Percentiles rank a stretch among this genome's conserved stretches.
phyloP scores from a whole-genome alignment of 129 eudicot species.

The Lonicera japonica region DNA sequence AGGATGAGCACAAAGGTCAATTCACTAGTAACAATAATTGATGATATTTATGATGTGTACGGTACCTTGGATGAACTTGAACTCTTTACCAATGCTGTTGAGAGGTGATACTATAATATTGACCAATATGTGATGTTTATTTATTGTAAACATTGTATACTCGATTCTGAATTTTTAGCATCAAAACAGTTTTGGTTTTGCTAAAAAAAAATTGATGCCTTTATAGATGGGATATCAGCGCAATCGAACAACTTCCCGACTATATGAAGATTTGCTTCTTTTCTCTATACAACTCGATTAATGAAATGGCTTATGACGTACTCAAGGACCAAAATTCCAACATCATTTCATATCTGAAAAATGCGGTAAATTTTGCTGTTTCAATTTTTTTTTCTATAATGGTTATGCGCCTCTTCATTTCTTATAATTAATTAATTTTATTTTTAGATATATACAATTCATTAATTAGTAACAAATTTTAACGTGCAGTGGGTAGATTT shows the following conservation, averaged over 20 bases:
- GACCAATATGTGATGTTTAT: no score
- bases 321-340: no score
- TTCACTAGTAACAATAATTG: not conserved
- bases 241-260: conserved; percentile 41
- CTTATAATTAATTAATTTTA: not conserved
- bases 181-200: no score
- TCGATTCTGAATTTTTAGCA: no score
- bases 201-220: no score
- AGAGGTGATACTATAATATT: no score
- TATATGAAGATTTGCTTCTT: conserved; percentile 53
- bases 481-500: conserved; percentile 36
- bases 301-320: no score
- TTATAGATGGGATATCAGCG: conserved; percentile 47
- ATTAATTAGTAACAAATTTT: not conserved
- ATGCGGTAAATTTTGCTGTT: conserved; percentile 7
- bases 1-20: not conserved
- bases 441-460: not conserved
- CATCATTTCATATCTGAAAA: conserved; percentile 24
- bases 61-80: no score
- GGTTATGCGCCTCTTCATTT: no score
- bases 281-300: conserved; percentile 33
- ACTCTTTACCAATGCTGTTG: conserved; percentile 6
- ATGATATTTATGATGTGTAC: conserved; percentile 16
- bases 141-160: no score
- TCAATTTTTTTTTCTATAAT: not conserved